These are phyloP conservation scores for Bacidia rubella DNA, from an alignment of 495 filamentous ascomycete species.

Conservation along the genomic window DNA sequence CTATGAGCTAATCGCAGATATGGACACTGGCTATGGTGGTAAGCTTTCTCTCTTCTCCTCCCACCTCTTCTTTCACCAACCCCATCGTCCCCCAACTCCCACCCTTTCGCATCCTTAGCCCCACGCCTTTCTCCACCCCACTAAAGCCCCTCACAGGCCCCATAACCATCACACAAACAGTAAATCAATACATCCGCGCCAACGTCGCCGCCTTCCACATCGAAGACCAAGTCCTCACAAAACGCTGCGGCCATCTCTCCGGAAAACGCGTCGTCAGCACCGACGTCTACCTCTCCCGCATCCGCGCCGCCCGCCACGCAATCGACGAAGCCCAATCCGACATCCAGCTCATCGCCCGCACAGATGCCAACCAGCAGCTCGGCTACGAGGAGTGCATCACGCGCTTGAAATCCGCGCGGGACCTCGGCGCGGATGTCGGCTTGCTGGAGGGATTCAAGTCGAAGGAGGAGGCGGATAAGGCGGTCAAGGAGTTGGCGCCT, in stretches of 20 bases:
- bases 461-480: constrained; percentile 38
- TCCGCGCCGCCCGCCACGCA: constrained; percentile 38
- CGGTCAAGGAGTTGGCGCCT: constrained; percentile 39
- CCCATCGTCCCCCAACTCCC: background rate
- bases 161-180: constrained; percentile 47
- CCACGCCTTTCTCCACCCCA: no score
- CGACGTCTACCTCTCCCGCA: constrained; percentile 40
- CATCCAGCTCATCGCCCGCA: constrained; percentile 57
- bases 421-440: constrained; percentile 47
- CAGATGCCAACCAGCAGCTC: constrained; percentile 48
- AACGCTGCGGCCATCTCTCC: constrained; percentile 49
- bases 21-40: constrained; percentile 54
- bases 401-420: constrained; percentile 41
- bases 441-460: constrained; percentile 51
- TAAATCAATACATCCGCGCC: constrained; percentile 50
- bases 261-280: constrained; percentile 47
- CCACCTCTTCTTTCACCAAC: background rate
- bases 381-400: constrained; percentile 49
- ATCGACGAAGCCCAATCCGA: constrained; percentile 37
- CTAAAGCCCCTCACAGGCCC: constrained; percentile 34
- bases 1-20: constrained; percentile 55
- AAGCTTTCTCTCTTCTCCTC: constrained; percentile 5
- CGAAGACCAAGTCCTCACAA: constrained; percentile 56
- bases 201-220: constrained; percentile 61
- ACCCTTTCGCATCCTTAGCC: background rate